Base-by-base conservation (phyloP, 2,329 filamentous ascomycete species). In the Xylariaceae sp. region DNA sequence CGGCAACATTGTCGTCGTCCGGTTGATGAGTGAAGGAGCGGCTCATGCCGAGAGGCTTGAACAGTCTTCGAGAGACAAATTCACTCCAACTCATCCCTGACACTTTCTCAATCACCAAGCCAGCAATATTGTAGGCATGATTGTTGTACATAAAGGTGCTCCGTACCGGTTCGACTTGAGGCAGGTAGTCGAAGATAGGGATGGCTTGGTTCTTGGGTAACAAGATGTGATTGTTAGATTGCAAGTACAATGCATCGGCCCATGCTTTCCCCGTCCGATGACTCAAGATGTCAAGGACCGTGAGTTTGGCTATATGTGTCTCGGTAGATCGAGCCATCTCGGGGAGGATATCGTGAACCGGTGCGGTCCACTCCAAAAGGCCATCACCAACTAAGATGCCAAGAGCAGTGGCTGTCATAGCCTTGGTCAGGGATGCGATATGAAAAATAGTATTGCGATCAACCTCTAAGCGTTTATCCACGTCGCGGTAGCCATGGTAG, bases 91-190 rank as follows among this genome's bases (percentile, higher is more conserved):
- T 29, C 8, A 29, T 16, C 17, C 25, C 38, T 12, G 38, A n/a
- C 4, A 40, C 23, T 32, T 40, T 40, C 14, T 40, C 38, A 14
- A 40, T 40, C 6, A 40, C 38, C 38, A 40, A 21, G 6, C 25
- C 25, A 7, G 38, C 38, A 32, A 40, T 40, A 16, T 32, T 40
- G 22, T 40, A 40, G 16, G 38, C 23, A 16, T 32, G 38, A n/a
- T 32, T 32, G 23, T 40, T 40, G 16, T 40, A 40, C 38, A 40
- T 40, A 21, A 29, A 40, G 10, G 38, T 32, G 16, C 38, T 32
- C 3, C 38, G 38, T 5, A 40, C 38, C 3, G 23, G 38, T 12
- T 40, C 16, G 16, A 40, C 14, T 32, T 40, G 38, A 14, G n/a
- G 7, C 23, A 40, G 16, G 16, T 40, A 32, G 16, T 40, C 38